Conservation (phyloP, 2,329 filamentous ascomycete genomes). For the Mycosphaerella sp. region DNA sequence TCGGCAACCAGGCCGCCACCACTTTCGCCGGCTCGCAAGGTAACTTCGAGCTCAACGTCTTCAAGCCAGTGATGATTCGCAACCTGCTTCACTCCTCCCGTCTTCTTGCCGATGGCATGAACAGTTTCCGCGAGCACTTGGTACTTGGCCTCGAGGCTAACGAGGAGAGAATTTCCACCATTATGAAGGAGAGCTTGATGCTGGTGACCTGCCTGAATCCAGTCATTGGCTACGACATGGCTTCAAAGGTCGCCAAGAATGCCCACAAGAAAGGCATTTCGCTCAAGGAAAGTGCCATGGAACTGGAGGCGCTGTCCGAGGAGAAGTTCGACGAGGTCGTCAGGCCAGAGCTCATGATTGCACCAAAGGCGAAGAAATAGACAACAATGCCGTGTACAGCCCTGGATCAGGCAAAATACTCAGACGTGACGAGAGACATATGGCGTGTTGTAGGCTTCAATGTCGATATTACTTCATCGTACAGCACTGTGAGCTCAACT, state of each 20-base stretch:
- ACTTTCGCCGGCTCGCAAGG: constrained; percentile 96
- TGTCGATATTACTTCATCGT: neutral
- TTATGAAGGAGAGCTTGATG: constrained; percentile 97
- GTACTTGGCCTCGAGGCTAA: constrained; percentile 85
- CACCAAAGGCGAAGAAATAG: constrained; percentile 62
- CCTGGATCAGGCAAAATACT: neutral
- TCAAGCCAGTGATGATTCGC: constrained; percentile 93
- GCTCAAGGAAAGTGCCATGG: constrained; percentile 87
- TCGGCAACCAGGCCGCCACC: constrained; percentile 91
- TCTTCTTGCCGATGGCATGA: constrained; percentile 86
- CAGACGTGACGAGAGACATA: neutral
- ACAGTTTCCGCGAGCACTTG: constrained; percentile 89
- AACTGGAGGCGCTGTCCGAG: constrained; percentile 80
- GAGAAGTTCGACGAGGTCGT: constrained; percentile 89
- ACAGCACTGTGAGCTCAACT: neutral
- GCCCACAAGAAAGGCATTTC: constrained; percentile 97
- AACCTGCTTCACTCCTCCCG: constrained; percentile 90
- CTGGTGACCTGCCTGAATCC: constrained; percentile 96
- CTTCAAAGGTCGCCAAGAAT: constrained; percentile 95
- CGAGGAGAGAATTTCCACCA: constrained; percentile 80
- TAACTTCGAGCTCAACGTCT: constrained; percentile 98
- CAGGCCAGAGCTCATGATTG: constrained; percentile 90
- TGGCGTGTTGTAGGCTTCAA: neutral
- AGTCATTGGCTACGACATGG: constrained; percentile 96
- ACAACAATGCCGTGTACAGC: neutral